Conservation (phyloP, 495 filamentous ascomycete genomes). For the Daldinia vernicosa region DNA sequence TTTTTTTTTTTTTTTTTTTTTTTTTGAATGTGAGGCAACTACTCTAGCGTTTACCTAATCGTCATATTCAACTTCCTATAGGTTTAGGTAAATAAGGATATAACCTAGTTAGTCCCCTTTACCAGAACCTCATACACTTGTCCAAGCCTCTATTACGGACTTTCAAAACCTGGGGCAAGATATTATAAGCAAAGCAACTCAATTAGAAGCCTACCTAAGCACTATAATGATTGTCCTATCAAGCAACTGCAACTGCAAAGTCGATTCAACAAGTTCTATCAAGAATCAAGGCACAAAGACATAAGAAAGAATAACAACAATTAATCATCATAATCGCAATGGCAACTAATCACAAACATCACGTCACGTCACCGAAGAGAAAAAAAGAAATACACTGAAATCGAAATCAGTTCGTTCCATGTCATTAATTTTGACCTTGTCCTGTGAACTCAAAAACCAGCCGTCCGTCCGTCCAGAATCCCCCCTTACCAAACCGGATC, state of each 20-base stretch:
- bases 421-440: not conserved
- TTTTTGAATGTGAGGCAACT: no score
- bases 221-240: not conserved
- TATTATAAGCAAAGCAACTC: not conserved
- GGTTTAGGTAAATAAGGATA: not conserved
- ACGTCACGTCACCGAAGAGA: slow-evolving; percentile 1
- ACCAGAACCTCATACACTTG: not conserved
- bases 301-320: not conserved
- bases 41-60: no score
- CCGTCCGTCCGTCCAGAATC: not conserved
- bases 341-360: not conserved
- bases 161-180: not conserved
- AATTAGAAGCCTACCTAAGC: not conserved
- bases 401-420: slow-evolving; percentile 1
- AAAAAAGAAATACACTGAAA: not conserved
- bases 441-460: not conserved
- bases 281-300: not conserved
- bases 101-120: not conserved
- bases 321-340: not conserved
- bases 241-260: not conserved
- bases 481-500: not conserved
- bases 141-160: not conserved
- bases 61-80: no score
- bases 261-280: not conserved
- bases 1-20: no score